These are phyloP conservation scores for Imleria badia DNA, from an alignment of 768 basidiomycete genomes.

Conservation along the genomic window DNA sequence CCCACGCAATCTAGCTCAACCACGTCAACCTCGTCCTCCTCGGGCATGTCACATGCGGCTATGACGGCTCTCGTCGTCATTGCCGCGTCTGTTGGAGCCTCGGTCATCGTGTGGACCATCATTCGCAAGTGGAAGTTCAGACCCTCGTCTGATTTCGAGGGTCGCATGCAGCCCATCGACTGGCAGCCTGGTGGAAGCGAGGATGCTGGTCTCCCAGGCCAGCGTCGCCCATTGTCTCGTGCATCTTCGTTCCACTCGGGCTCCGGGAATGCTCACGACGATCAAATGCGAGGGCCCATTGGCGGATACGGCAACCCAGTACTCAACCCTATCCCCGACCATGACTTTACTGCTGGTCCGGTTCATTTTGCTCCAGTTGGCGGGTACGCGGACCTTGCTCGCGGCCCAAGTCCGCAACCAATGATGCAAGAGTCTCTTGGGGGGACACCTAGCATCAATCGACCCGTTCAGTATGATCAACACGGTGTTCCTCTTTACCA, in stretches of 20 bases:
- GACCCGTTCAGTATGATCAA: constrained; percentile 50
- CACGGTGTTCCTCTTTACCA: constrained; percentile 64
- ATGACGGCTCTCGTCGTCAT: constrained; percentile 68
- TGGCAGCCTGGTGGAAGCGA: constrained; percentile 69
- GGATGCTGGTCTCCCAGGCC: constrained; percentile 44
- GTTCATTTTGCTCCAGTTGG: constrained; percentile 62
- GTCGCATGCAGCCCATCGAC: constrained; percentile 84
- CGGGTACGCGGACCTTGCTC: constrained; percentile 80
- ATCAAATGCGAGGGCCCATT: constrained; percentile 34
- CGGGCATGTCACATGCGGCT: constrained; percentile 44
- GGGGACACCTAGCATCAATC: constrained; percentile 43
- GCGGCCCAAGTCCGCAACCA: constrained; percentile 70
- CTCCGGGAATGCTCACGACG: constrained; percentile 35
- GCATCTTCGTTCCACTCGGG: constrained; percentile 72
- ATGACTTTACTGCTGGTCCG: constrained; percentile 74
- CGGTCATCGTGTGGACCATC: constrained; percentile 80
- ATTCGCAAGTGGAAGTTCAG: constrained; percentile 93
- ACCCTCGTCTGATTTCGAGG: constrained; percentile 76
- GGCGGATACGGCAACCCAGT: constrained; percentile 26
- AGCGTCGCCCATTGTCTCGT: constrained; percentile 51
- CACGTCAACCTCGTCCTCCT: constrained; percentile 18
- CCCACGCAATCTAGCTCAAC: constrained; percentile 22
- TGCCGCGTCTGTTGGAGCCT: constrained; percentile 63
- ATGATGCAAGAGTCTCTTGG: constrained; percentile 41
- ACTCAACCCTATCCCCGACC: constrained; percentile 57